Evolutionary conservation across 257 asterid species (phyloP).

Genomic region (Solanum chilense): DNA sequence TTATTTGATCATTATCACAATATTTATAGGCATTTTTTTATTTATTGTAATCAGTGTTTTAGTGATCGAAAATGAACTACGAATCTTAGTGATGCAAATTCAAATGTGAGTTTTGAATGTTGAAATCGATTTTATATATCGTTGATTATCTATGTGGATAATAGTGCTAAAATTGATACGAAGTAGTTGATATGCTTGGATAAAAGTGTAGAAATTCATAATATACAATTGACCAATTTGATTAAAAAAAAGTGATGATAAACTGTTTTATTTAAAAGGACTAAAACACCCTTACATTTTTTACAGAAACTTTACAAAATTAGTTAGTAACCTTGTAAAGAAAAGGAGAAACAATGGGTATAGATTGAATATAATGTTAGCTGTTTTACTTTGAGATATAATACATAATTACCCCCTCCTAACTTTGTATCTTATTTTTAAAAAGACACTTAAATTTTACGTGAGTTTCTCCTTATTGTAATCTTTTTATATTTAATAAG

Average conservation of each 20-base stretch:
- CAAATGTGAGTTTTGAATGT: neutral
- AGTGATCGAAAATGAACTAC: too few species aligned
- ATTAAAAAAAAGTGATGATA: neutral
- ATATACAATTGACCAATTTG: neutral
- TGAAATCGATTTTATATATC: too few species aligned
- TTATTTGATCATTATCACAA: too few species aligned
- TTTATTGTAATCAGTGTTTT: too few species aligned
- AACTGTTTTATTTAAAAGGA: too few species aligned
- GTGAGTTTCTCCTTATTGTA: too few species aligned
- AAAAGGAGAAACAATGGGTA: neutral
- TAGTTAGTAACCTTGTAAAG: neutral
- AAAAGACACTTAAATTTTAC: too few species aligned
- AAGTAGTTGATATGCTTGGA: neutral
- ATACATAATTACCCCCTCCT: too few species aligned
- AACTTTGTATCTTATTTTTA: too few species aligned
- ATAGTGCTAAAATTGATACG: neutral
- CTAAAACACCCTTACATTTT: neutral
- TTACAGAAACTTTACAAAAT: neutral
- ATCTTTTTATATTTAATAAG: too few species aligned
- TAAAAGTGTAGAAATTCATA: neutral
- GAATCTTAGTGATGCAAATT: neutral
- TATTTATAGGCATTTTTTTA: too few species aligned
- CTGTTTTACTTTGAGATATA: neutral
- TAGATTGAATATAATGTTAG: neutral
- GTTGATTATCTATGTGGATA: too few species aligned